Evolutionary conservation across 2,329 filamentous ascomycete genomes (phyloP).

Genomic region (Microcyclospora tardicrescens): DNA sequence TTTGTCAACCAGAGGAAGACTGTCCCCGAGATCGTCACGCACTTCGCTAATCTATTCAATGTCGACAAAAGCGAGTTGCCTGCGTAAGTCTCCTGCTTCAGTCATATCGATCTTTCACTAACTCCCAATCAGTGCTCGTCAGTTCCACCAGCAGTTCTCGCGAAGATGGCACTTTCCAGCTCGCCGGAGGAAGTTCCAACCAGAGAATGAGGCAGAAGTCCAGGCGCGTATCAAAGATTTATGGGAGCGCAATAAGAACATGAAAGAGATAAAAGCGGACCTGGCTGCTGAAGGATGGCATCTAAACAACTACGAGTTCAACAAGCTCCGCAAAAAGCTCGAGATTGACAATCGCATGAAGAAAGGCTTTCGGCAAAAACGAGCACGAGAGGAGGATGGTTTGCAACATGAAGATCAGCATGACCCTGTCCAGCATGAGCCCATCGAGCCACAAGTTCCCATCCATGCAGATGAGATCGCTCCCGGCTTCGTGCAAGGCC

Average conservation of each 20-base stretch:
- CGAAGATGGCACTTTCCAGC: slow-evolving; percentile 59
- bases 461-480: too few species aligned
- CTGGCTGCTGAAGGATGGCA: slow-evolving; percentile 60
- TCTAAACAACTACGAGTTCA: slow-evolving; percentile 43
- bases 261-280: slow-evolving; percentile 59
- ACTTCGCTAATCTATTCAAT: slow-evolving; percentile 40
- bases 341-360: slow-evolving; percentile 20
- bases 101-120: too few species aligned
- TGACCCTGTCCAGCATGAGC: too few species aligned
- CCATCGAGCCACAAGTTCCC: too few species aligned
- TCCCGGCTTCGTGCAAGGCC: too few species aligned
- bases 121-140: background rate
- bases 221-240: slow-evolving; percentile 60
- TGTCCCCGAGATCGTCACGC: slow-evolving; percentile 61
- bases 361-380: too few species aligned
- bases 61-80: slow-evolving; percentile 45
- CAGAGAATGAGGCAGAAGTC: slow-evolving; percentile 55
- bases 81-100: slow-evolving; percentile 39
- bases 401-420: too few species aligned
- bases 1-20: slow-evolving; percentile 66
- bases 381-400: too few species aligned
- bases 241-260: slow-evolving; percentile 61
- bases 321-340: slow-evolving; percentile 48
- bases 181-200: slow-evolving; percentile 51
- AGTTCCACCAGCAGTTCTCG: slow-evolving; percentile 16